Evolutionary conservation across 2,329 filamentous ascomycete species (phyloP).

Genomic region (Trichoderma brevicompactum): DNA sequence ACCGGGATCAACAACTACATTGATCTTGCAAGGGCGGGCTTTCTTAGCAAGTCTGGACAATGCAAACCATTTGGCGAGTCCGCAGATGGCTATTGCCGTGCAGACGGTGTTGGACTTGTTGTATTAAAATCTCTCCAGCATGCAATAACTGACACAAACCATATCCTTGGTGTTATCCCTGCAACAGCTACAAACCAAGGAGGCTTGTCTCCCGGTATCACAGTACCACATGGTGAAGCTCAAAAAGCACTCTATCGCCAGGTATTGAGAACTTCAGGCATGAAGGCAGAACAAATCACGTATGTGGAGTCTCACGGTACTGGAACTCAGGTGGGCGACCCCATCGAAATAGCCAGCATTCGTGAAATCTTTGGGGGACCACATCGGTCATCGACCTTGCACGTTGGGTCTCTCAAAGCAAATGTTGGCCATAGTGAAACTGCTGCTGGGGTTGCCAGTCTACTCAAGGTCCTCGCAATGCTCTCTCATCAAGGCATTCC

Average conservation of each 20-base stretch:
- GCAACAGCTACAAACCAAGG: conserved; percentile 44
- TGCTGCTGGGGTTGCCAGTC: conserved; percentile 37
- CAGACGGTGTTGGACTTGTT: conserved; percentile 51
- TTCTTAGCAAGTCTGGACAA: conserved; percentile 38
- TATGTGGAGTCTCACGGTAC: conserved; percentile 55
- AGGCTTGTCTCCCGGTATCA: conserved; percentile 37
- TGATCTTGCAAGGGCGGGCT: conserved; percentile 33
- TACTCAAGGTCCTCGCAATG: conserved; percentile 43
- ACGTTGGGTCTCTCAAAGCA: conserved; percentile 40
- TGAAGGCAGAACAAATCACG: conserved; percentile 32
- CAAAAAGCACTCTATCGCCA: conserved; percentile 40
- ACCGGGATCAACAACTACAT: conserved; percentile 35
- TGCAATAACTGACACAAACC: conserved; percentile 56
- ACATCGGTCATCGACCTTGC: conserved; percentile 16
- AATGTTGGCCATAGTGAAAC: conserved; percentile 41
- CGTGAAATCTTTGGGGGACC: conserved; percentile 30
- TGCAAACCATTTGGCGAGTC: conserved; percentile 38
- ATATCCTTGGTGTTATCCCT: conserved; percentile 50
- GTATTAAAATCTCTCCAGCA: conserved; percentile 54
- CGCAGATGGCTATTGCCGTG: conserved; percentile 55
- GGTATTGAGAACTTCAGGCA: conserved; percentile 34
- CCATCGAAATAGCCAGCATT: conserved; percentile 43
- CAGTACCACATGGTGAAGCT: conserved; percentile 35
- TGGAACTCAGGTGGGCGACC: conserved; percentile 53
- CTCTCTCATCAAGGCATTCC: conserved; percentile 36